These are phyloP conservation scores for Gnaphalium uliginosum DNA, from an alignment of 129 eudicot species.

Conservation along the genomic window DNA sequence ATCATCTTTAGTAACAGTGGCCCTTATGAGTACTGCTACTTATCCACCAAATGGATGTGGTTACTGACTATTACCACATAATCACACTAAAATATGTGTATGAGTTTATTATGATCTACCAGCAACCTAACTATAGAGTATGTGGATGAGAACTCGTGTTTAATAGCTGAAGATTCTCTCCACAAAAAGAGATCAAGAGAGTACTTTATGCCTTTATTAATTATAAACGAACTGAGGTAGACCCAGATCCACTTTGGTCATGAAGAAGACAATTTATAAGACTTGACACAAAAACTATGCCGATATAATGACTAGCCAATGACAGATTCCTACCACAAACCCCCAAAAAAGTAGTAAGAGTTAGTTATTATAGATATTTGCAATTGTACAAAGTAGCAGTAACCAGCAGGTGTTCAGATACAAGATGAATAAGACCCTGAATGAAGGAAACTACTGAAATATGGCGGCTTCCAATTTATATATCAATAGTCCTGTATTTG, in stretches of 20 bases:
- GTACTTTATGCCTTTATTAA: neutral
- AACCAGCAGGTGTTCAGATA: neutral
- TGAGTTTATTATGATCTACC: neutral
- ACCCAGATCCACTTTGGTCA: neutral
- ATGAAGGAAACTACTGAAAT: neutral
- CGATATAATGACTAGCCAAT: too few species aligned
- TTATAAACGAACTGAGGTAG: neutral
- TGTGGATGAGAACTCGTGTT: neutral
- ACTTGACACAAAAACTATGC: too few species aligned
- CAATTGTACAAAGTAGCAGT: neutral
- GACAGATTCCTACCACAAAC: neutral
- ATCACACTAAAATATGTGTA: neutral
- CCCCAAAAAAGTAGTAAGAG: neutral
- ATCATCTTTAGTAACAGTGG: conserved; percentile 1
- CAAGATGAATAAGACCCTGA: neutral
- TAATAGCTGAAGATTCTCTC: neutral
- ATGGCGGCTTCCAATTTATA: neutral
- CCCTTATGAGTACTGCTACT: conserved; percentile 4
- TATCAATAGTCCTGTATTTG: too few species aligned
- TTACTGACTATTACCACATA: neutral
- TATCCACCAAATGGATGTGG: neutral
- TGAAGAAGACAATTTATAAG: too few species aligned
- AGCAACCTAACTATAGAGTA: neutral
- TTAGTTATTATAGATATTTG: neutral
- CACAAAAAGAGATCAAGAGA: too few species aligned